Evolutionary conservation across 371 early-diverging fungal species (phyloP).

Genomic region (Mucor mucedo): DNA sequence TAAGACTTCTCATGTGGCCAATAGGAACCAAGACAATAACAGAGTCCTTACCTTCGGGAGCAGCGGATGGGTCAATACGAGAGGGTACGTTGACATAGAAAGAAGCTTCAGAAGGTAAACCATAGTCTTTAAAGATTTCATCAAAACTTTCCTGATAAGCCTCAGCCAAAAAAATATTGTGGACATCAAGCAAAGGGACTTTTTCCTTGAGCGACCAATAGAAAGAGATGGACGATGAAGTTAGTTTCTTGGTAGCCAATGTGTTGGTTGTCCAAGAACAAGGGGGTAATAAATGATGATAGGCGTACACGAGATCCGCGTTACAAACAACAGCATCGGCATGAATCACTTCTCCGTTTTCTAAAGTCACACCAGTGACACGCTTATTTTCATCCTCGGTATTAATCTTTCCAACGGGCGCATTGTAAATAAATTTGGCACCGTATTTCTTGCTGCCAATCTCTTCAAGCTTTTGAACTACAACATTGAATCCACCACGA

Average conservation of each 20-base stretch:
- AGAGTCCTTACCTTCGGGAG: conserved; percentile 58
- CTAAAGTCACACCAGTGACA: conserved; percentile 61
- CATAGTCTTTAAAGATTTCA: conserved; percentile 57
- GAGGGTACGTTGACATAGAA: conserved; percentile 72
- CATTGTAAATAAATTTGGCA: conserved; percentile 52
- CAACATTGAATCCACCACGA: conserved; percentile 66
- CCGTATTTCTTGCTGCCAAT: conserved; percentile 58
- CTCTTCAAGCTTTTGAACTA: conserved; percentile 55
- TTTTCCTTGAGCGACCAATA: conserved; percentile 64
- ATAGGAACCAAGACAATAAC: conserved; percentile 66
- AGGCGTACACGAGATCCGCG: conserved; percentile 65
- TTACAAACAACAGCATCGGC: conserved; percentile 72
- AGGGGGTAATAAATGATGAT: conserved; percentile 60
- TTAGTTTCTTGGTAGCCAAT: conserved; percentile 50
- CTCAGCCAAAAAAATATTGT: conserved; percentile 69
- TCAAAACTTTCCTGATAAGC: conserved; percentile 65
- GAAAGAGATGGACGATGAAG: conserved; percentile 66
- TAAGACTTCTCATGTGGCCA: conserved; percentile 48
- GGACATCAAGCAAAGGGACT: conserved; percentile 57
- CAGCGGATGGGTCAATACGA: conserved; percentile 61
- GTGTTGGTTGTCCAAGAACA: conserved; percentile 49
- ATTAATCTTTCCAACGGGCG: conserved; percentile 56
- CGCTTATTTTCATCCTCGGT: conserved; percentile 28
- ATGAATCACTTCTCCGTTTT: conserved; percentile 47
- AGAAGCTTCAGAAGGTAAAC: conserved; percentile 56